Evolutionary conservation across 192 early-diverging fungal genomes (phyloP).

Genomic region (Backusella australiensis): DNA sequence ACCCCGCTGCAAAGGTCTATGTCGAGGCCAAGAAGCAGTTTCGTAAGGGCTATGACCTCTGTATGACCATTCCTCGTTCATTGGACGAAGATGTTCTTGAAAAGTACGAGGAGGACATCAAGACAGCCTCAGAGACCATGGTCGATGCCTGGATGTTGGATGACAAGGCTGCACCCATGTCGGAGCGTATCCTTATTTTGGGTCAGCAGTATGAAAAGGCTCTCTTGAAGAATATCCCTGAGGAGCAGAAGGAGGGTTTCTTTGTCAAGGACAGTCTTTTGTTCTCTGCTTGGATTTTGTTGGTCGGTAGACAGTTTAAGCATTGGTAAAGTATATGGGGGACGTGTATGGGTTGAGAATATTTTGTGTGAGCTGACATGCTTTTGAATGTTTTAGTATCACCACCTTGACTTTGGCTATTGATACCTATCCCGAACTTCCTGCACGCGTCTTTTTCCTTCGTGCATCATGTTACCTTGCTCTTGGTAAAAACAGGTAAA

Average conservation of each 20-base stretch:
- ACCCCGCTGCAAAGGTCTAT: slow-evolving; percentile 50
- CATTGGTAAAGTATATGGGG: slow-evolving; percentile 38
- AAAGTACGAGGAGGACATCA: slow-evolving; percentile 50
- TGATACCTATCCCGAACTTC: slow-evolving; percentile 47
- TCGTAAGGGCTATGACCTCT: slow-evolving; percentile 46
- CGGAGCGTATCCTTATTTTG: slow-evolving; percentile 55
- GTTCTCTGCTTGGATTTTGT: slow-evolving; percentile 53
- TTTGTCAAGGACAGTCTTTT: slow-evolving; percentile 38
- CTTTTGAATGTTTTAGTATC: slow-evolving; percentile 29
- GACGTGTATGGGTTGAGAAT: no score
- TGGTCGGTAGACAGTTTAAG: slow-evolving; percentile 54
- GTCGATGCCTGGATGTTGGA: slow-evolving; percentile 59
- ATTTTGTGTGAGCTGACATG: no score
- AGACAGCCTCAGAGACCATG: slow-evolving; percentile 48
- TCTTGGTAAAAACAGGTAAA: slow-evolving; percentile 41
- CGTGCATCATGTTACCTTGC: slow-evolving; percentile 54
- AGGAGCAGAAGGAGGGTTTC: slow-evolving; percentile 38
- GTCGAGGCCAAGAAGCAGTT: slow-evolving; percentile 55
- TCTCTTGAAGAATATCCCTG: slow-evolving; percentile 36
- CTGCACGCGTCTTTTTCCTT: slow-evolving; percentile 51
- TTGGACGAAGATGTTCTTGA: slow-evolving; percentile 46
- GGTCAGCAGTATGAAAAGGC: slow-evolving; percentile 61
- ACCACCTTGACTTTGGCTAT: slow-evolving; percentile 56
- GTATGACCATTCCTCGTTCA: slow-evolving; percentile 48
- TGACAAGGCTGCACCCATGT: slow-evolving; percentile 60